A percentile compares a stretch with the other conserved stretches of the same genome.
Conservation (phyloP, 176 grass and related monocot species). For the Microstegium vimineum region DNA sequence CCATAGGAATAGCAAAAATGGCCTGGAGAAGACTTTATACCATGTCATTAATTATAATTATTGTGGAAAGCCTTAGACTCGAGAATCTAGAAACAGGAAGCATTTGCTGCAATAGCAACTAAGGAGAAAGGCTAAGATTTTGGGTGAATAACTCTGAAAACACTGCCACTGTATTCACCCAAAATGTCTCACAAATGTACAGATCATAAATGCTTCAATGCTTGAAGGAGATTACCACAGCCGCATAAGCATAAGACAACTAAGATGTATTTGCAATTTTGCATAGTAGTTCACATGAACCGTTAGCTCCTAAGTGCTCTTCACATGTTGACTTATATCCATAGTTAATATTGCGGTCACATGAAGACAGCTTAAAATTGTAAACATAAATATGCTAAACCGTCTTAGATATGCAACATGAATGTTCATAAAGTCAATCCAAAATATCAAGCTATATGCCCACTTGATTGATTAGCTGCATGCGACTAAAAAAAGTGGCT, state of each 20-base stretch:
- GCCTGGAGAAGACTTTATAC: neutral
- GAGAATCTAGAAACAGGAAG: conserved; percentile 2
- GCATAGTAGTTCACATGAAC: neutral
- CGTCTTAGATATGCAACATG: neutral
- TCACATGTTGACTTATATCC: neutral
- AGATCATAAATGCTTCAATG: neutral
- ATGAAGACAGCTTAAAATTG: neutral
- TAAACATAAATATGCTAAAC: conserved; percentile 8
- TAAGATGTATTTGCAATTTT: neutral
- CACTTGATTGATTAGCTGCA: conserved; percentile 2
- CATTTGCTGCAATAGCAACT: neutral
- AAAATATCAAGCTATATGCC: conserved; percentile 12
- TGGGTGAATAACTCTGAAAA: neutral
- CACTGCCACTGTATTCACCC: neutral
- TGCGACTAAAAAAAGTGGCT: neutral
- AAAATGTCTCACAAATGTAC: neutral
- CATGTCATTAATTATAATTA: neutral
- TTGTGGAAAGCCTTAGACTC: conserved; percentile 5
- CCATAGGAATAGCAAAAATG: neutral
- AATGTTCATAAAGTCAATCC: neutral
- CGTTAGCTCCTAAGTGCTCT: neutral
- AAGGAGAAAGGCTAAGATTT: neutral
- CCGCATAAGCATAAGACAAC: neutral
- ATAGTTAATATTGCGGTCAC: neutral
- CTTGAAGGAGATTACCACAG: neutral